These are phyloP conservation scores for Herpetomonas muscarum DNA, from an alignment of 208 protist species.

Conservation along the genomic window DNA sequence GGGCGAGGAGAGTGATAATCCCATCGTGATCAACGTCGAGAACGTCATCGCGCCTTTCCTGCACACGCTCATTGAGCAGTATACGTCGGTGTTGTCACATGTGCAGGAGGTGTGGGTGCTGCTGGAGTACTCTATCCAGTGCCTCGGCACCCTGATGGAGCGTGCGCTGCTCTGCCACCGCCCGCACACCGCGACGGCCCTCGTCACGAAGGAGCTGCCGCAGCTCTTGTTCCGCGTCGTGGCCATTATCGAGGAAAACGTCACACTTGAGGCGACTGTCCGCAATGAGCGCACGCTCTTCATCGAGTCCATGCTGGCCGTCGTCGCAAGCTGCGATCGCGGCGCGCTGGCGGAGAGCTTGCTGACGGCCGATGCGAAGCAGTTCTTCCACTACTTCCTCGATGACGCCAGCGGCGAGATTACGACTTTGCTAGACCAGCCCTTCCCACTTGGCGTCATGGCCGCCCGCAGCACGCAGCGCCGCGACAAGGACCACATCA, in stretches of 20 bases:
- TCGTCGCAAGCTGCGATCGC: conserved; percentile 44
- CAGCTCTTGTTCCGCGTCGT: conserved; percentile 59
- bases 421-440: conserved; percentile 66
- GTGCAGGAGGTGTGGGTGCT: conserved; percentile 70
- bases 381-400: conserved; percentile 68
- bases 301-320: conserved; percentile 62
- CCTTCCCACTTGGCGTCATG: conserved; percentile 53
- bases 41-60: conserved; percentile 71
- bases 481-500: conserved; percentile 82
- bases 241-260: conserved; percentile 50
- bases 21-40: conserved; percentile 62
- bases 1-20: conserved; percentile 29
- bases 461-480: conserved; percentile 45
- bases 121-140: conserved; percentile 71
- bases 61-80: conserved; percentile 53
- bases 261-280: conserved; percentile 48
- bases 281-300: conserved; percentile 67
- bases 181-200: conserved; percentile 39
- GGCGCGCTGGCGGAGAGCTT: conserved; percentile 48
- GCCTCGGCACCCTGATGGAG: conserved; percentile 66
- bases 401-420: conserved; percentile 46
- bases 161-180: conserved; percentile 74
- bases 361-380: conserved; percentile 40
- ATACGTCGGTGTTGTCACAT: conserved; percentile 27
- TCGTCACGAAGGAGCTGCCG: conserved; percentile 53